Percentiles rank a stretch among this genome's conserved stretches.
Conservation (phyloP, 2,329 filamentous ascomycete genomes). For the Parastagonospora nodorum region DNA sequence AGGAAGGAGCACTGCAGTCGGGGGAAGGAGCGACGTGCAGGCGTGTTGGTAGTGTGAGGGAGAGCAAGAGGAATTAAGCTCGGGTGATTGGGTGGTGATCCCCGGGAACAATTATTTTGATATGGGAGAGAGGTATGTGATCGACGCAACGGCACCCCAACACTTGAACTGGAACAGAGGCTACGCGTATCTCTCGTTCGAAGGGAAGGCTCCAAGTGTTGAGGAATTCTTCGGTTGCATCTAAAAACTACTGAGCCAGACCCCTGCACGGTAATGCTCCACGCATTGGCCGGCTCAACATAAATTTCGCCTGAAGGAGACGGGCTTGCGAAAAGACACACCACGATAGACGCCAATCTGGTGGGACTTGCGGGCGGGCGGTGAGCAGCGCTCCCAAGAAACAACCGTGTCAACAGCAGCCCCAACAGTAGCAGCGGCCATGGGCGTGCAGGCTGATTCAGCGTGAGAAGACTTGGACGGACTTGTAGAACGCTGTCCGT, state of each 20-base stretch:
- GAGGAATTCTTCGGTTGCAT: slow-evolving; percentile 36
- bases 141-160: slow-evolving; percentile 28
- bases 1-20: slow-evolving; percentile 20
- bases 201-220: slow-evolving; percentile 14
- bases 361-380: slow-evolving; percentile 20
- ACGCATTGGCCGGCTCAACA: slow-evolving; percentile 36
- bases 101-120: slow-evolving; percentile 10
- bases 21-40: slow-evolving; percentile 14
- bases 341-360: slow-evolving; percentile 15
- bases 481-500: background rate
- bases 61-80: background rate
- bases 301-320: slow-evolving; percentile 28
- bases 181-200: slow-evolving; percentile 8
- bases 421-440: slow-evolving; percentile 19
- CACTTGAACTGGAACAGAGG: slow-evolving; percentile 31
- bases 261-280: slow-evolving; percentile 32
- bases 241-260: slow-evolving; percentile 30
- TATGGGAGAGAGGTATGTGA: slow-evolving; percentile 1
- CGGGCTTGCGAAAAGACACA: slow-evolving; percentile 19
- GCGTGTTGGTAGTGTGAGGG: background rate
- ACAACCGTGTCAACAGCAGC: slow-evolving; percentile 9
- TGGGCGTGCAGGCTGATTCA: background rate
- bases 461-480: background rate
- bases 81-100: background rate
- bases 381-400: background rate